A percentile compares a stretch with the other conserved stretches of the same genome.
These are phyloP conservation scores for Elongisporangium undulatum DNA, from an alignment of 352 stramenopile genomes.

Conservation along the genomic window DNA sequence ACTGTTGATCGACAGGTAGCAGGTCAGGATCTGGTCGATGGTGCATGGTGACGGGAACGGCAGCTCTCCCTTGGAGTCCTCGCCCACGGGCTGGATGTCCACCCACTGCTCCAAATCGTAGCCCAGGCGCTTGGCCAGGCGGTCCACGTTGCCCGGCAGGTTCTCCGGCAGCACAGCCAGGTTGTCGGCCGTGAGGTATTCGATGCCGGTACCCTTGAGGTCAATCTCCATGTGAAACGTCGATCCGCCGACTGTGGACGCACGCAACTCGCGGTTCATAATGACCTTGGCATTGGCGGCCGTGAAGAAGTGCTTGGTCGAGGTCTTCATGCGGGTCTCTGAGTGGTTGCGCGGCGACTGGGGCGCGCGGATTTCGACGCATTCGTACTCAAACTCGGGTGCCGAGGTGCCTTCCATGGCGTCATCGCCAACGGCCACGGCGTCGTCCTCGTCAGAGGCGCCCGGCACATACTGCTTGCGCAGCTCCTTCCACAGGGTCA, in stretches of 20 bases:
- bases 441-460: conserved; percentile 15
- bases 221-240: conserved; percentile 91
- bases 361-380: conserved; percentile 33
- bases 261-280: conserved; percentile 90
- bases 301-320: conserved; percentile 91
- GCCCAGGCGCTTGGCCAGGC: conserved; percentile 74
- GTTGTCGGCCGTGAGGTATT: conserved; percentile 94
- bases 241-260: conserved; percentile 65
- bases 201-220: conserved; percentile 70
- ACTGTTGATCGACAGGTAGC: conserved; percentile 94
- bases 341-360: conserved; percentile 7
- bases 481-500: conserved; percentile 85
- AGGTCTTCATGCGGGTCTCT: conserved; percentile 57
- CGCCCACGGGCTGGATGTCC: conserved; percentile 46
- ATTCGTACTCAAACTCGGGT: conserved; percentile 59
- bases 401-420: conserved; percentile 16
- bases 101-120: conserved; percentile 93
- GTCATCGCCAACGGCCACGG: not conserved
- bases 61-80: conserved; percentile 49
- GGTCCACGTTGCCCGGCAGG: conserved; percentile 65
- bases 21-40: conserved; percentile 87
- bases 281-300: conserved; percentile 78
- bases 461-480: conserved; percentile 55
- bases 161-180: conserved; percentile 93
- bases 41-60: conserved; percentile 96